Evolutionary conservation across 2,329 filamentous ascomycete genomes (phyloP), one percentile per base, ranked within the genome.

Genomic region (Zymoseptoria pseudotritici): DNA sequence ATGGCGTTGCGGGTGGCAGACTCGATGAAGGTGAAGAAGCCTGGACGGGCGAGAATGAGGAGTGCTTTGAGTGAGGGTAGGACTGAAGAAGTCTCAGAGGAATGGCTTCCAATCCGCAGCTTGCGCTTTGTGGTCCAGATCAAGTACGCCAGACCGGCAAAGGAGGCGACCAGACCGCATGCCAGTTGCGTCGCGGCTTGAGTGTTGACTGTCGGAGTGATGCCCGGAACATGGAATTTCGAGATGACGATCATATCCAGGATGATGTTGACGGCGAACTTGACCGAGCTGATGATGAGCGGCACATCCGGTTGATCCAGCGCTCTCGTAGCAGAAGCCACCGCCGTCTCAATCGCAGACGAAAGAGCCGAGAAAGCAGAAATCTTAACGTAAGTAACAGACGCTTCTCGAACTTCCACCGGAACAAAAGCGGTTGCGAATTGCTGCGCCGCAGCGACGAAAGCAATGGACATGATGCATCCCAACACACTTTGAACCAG

Each of bases 221-320:
- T 74, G 0, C 67, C 69, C 0, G 80, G 79, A 1, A 89, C 80
- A 62, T 87, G 84, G 57, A 88, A 86, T 1, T 76, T 83, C 0
- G 86, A 89, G 52, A 90, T 83, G 42, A 90, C 68, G 0, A 90
- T 74, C 58, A 90, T 68, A 63, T 89, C 86, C 0, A 90, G 76
- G 1, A 85, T 61, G 58, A 90, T 90, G 65, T 90, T 90, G 61
- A 88, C 71, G 0, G 77, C 73, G 57, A 89, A 87, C 63, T 87
- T 87, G 56, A 80, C 76, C 0, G 78, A 80, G 69, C 82, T 88
- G 63, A 90, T 86, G 0, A 88, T 67, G 0, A 90, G 74, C 0
- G 86, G 86, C 0, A 90, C 84, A 67, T 90, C 86, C 0, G 87
- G 87, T 55, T 83, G 80, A 69, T 90, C 87, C 1, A 91, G 73